Evolutionary conservation across 75 land plant species (phyloP).

Genomic region (Picea sitchensis): DNA sequence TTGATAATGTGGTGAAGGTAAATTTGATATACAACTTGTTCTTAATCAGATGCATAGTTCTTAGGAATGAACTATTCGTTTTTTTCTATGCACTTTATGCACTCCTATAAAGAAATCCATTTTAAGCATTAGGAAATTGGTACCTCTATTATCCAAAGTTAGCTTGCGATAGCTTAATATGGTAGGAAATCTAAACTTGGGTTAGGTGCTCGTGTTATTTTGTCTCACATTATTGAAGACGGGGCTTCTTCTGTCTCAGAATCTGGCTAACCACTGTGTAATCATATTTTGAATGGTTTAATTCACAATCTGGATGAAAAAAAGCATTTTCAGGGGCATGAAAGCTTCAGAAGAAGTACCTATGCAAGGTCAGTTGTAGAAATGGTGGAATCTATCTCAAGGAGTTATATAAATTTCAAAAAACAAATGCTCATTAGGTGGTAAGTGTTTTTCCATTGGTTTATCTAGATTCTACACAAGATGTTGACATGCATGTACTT

Average conservation of each 20-base stretch:
- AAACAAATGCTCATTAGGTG: neutral
- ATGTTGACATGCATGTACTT: neutral
- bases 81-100: neutral
- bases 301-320: conserved; percentile 63
- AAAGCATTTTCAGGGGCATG: conserved; percentile 61
- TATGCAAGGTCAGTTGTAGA: conserved; percentile 35
- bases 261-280: neutral
- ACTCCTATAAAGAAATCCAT: neutral
- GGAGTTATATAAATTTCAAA: neutral
- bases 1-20: too few relatives aligned
- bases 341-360: conserved; percentile 66
- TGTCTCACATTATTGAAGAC: neutral
- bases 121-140: neutral
- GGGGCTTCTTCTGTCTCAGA: neutral
- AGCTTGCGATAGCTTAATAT: neutral
- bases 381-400: neutral
- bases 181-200: neutral
- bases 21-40: neutral
- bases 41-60: neutral
- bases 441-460: neutral
- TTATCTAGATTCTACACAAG: neutral
- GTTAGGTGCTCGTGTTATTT: neutral
- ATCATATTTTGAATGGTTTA: conserved; percentile 64
- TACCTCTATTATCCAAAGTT: neutral
- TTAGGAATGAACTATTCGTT: neutral